Conservation (phyloP, 1,139 yeast species). For the Geotrichum phurueaensis region DNA sequence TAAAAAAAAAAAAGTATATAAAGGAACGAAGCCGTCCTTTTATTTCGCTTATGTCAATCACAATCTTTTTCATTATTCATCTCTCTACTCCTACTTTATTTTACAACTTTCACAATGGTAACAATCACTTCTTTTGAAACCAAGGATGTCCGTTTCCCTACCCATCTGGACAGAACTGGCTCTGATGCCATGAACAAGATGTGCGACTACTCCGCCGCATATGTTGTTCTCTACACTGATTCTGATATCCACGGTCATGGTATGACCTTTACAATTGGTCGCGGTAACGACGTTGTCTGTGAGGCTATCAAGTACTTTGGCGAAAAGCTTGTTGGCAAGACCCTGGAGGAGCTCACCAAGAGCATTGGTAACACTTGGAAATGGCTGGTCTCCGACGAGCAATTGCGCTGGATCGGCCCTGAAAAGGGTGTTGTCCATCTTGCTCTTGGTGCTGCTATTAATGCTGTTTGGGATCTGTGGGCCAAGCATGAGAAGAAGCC, state of each 20-base stretch:
- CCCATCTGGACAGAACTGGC: conserved; percentile 36
- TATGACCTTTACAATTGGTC: conserved; percentile 36
- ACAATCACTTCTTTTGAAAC: conserved; percentile 32
- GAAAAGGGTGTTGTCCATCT: conserved; percentile 40
- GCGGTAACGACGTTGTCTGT: conserved; percentile 34
- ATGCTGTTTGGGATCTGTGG: conserved; percentile 41
- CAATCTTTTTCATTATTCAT: background rate
- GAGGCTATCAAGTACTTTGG: conserved; percentile 34
- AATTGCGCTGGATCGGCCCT: conserved; percentile 41
- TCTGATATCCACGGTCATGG: conserved; percentile 30
- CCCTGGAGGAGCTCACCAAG: conserved; percentile 32
- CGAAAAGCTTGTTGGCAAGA: conserved; percentile 31
- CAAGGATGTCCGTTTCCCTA: conserved; percentile 37
- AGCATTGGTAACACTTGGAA: conserved; percentile 40
- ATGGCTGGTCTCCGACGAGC: conserved; percentile 37
- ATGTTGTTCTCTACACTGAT: conserved; percentile 29
- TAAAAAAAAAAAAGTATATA: no score
- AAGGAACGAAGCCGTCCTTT: background rate
- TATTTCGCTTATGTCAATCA: no score
- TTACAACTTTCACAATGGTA: conserved; percentile 12
- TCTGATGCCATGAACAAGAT: conserved; percentile 38
- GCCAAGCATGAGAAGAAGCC: conserved; percentile 37
- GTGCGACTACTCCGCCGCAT: conserved; percentile 37
- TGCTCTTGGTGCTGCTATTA: conserved; percentile 35
- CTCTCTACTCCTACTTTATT: background rate